Base-by-base conservation (phyloP, 192 early-diverging fungal species). In the Coemansia sp. region DNA sequence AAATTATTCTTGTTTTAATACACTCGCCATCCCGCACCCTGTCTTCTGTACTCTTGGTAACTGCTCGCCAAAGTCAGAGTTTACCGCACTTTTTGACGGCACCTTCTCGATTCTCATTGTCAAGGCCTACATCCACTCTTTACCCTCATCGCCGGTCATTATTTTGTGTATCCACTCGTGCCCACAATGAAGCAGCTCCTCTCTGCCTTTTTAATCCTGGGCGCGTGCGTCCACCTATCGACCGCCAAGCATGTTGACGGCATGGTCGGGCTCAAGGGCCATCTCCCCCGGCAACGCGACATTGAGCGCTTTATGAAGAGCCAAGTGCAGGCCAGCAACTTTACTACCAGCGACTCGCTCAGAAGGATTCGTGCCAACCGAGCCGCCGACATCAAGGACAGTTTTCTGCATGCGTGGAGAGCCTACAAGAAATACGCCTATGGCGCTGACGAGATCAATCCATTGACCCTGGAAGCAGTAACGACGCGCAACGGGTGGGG, bases 351-450 rank as follows among this genome's bases (percentile, higher is more conserved):
- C 67, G 68, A 73, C 0, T 33, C 66, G 2, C 39, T 73, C 23
- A 66, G 72, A 39, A 74, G 69, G 41, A 25, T 77, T 28, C 88
- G 90, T 70, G 82, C 83, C 3, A 73, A 77, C 36, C 83, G 81
- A 6, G 81, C 81, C 18, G 72, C 84, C 28, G 82, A 83, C 12
- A 82, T 92, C 14, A 83, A 85, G 64, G 75, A 83, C 26, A 87
- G 82, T 0, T 91, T 92, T 72, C 62, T 64, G 11, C 84, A 85
- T 41, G 85, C 90, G 0, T 93, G 93, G 92, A 70, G 85, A n/a
- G 90, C 88, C 0, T 97, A 97, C 82, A 85, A 65, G 28, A 77
- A 86, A 8, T 85, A 88, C 60, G 91, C 92, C 0, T 93, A 90
- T 77, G 92, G 93, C 36, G 70, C 85, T 26, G 95, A 97, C 68